Evolutionary conservation across 2,329 filamentous ascomycete species (phyloP).

Genomic region (Colletotrichum spaethianum): DNA sequence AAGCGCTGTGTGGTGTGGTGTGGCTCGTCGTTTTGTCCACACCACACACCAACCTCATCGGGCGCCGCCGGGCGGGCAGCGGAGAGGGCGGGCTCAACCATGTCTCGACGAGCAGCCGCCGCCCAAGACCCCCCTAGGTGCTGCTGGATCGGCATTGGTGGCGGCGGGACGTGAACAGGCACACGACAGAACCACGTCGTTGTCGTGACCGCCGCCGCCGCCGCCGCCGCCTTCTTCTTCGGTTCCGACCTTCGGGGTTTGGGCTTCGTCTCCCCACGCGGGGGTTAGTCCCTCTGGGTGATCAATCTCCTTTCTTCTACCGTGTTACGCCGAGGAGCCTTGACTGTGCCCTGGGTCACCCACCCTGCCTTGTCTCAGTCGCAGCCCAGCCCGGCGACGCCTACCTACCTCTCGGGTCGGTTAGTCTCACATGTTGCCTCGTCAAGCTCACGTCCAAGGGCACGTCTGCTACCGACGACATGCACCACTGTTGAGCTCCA

Average conservation of each 20-base stretch:
- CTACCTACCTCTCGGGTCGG: no score
- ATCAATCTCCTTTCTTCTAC: background rate
- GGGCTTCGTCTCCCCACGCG: background rate
- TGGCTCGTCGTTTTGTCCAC: conserved; percentile 7
- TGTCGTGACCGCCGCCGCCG: background rate
- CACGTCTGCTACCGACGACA: no score
- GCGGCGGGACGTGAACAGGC: conserved; percentile 9
- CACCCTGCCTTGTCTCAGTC: no score
- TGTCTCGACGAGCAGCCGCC: conserved; percentile 1
- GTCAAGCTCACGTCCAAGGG: no score
- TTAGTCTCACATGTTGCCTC: no score
- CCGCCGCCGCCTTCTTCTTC: background rate
- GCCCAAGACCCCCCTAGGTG: conserved; percentile 16
- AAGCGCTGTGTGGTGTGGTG: conserved; percentile 11
- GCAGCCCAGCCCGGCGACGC: no score
- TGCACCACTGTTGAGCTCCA: background rate
- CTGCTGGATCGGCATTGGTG: conserved; percentile 25
- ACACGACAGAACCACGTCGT: background rate
- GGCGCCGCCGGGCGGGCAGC: conserved; percentile 17
- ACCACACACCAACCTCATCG: background rate
- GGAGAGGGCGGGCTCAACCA: conserved; percentile 13
- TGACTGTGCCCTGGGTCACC: background rate
- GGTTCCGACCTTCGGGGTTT: background rate
- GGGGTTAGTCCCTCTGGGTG: background rate
- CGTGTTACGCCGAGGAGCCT: conserved; percentile 11